Base-by-base conservation (phyloP, 2,329 filamentous ascomycete genomes). In the Teratosphaeria destructans region DNA sequence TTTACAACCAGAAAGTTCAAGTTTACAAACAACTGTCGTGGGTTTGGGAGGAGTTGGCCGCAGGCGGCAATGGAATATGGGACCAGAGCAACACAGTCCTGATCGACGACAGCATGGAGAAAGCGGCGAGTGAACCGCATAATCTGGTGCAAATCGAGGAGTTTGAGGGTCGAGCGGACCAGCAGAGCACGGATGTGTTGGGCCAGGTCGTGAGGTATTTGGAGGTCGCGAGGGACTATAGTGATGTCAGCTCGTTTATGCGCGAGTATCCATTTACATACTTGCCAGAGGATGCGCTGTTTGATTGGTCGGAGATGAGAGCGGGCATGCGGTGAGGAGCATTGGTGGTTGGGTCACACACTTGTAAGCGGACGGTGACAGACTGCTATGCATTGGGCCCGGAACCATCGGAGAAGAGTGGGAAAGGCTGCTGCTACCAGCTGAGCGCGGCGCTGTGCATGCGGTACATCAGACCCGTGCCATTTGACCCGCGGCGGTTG, bases 41-140 rank as follows among this genome's bases (percentile, higher is more conserved):
- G 56, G 75, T 96, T 0, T 99, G 94, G 94, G 73, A 77, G 7
- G 66, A 76, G 4, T 4, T 70, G 71, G n/a, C 76, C 79, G 55
- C 77, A 78, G 0, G 43, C 69, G 37, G 78, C 74, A 27, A 73
- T 68, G 43, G 5, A 14, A 67, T 72, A 12, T 97, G 91, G 88
- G 82, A 85, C 66, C 91, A 96, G 75, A 81, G 81, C 56, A 95
- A 97, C 73, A 97, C 94, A 0, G 81, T 97, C 6, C 79, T 99
- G 29, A 85, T 97, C 47, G 94, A 99, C 66, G 94, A 97, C 74
- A 89, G 86, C 34, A 67, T 75, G 1, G 81, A 92, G 68, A 99
- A 97, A 77, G 92, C 87, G 0, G 80, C 83, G 29, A 86, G 82
- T 59, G 90, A 99, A 73, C 94, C 94, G 0, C 83, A 84, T 75